Evolutionary conservation across 345 rosid genomes (phyloP).

Genomic region (Litchi chinensis): DNA sequence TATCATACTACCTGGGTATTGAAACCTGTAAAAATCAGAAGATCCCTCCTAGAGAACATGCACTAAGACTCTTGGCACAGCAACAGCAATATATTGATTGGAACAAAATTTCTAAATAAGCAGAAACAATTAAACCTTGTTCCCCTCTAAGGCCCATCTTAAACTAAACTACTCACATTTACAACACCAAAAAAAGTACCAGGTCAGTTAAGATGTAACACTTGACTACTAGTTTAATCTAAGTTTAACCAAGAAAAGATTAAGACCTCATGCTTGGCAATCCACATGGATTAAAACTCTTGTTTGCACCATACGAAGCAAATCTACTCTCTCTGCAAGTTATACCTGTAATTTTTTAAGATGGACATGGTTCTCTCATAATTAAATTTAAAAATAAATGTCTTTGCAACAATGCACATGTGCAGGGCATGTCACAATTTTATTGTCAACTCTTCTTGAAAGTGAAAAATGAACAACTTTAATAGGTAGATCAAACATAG

Average conservation of each 20-base stretch:
- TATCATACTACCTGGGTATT: neutral
- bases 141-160: neutral
- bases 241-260: neutral
- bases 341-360: neutral
- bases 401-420: neutral
- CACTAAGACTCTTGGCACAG: neutral
- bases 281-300: neutral
- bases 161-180: neutral
- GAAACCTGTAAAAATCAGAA: neutral
- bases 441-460: neutral
- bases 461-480: neutral
- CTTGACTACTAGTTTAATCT: constrained; percentile 7
- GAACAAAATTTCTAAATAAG: neutral
- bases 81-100: neutral
- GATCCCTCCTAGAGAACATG: neutral
- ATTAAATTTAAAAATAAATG: neutral
- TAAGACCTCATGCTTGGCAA: neutral
- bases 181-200: neutral
- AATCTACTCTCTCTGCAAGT: constrained; percentile 1
- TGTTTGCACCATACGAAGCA: neutral
- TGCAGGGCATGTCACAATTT: neutral
- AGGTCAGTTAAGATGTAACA: neutral
- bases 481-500: neutral
- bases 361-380: neutral
- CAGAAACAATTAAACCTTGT: constrained; percentile 5